Conservation (phyloP, 2,329 filamentous ascomycete species). For the Sporothrix sp. region DNA sequence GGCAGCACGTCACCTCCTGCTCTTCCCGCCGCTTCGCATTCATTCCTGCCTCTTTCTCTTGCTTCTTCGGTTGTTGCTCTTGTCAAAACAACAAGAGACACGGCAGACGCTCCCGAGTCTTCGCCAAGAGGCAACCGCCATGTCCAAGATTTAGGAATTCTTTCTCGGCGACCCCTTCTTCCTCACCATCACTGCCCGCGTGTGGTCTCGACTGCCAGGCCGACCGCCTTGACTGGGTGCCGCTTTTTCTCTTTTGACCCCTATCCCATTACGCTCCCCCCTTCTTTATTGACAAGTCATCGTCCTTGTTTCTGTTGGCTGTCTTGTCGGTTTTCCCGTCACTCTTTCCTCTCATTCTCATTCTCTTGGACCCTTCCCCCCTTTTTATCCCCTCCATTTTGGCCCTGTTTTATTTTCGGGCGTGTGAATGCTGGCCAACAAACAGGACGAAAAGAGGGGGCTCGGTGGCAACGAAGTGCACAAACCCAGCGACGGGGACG, state of each 20-base stretch:
- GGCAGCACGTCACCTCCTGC: too few species aligned
- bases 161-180: conserved; percentile 18
- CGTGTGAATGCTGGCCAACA: conserved; percentile 12
- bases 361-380: too few species aligned
- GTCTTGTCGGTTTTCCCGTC: too few species aligned
- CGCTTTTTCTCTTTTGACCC: not conserved
- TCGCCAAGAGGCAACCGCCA: conserved; percentile 19
- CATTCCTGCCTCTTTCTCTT: too few species aligned
- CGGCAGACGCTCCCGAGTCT: not conserved
- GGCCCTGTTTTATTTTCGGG: not conserved
- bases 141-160: conserved; percentile 22
- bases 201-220: conserved; percentile 7
- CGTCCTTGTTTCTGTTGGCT: not conserved
- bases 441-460: conserved; percentile 7
- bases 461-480: conserved; percentile 7
- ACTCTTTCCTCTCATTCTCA: not conserved
- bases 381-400: too few species aligned
- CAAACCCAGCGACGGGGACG: conserved; percentile 9
- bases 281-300: not conserved
- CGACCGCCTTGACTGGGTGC: conserved; percentile 14
- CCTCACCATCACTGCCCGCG: not conserved
- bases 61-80: not conserved
- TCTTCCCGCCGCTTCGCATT: too few species aligned
- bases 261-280: not conserved
- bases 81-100: not conserved